Evolutionary conservation across 306 rosid genomes (phyloP).

Genomic region (Cucurbita moschata): DNA sequence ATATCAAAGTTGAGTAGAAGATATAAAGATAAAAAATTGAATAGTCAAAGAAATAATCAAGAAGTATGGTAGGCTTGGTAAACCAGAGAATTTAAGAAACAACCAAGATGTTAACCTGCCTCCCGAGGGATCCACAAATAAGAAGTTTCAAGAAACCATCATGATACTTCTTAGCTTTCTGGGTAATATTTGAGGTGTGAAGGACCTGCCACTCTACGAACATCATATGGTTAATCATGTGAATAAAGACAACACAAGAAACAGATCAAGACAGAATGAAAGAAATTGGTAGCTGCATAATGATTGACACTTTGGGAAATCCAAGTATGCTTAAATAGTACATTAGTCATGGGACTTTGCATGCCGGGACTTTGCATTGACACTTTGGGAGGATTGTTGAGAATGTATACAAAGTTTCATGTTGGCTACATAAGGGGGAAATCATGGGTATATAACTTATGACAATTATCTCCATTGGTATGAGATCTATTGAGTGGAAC

Average conservation of each 20-base stretch:
- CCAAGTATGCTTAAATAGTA: background rate
- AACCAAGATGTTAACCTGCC: slow-evolving; percentile 34
- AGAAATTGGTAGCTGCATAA: background rate
- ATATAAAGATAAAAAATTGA: background rate
- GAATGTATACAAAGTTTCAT: too few relatives aligned
- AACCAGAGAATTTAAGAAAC: background rate
- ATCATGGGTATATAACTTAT: too few relatives aligned
- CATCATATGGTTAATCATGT: slow-evolving; percentile 8
- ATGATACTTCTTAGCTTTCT: slow-evolving; percentile 77
- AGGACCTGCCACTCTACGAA: slow-evolving; percentile 62
- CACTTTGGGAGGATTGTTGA: too few relatives aligned
- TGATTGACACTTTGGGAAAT: background rate
- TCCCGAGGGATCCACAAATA: slow-evolving; percentile 34
- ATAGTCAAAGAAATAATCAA: background rate
- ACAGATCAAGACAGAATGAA: background rate
- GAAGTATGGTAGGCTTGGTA: background rate
- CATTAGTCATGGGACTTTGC: background rate
- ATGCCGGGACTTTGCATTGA: too few relatives aligned
- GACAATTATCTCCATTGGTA: too few relatives aligned
- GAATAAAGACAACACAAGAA: background rate
- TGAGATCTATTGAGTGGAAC: too few relatives aligned
- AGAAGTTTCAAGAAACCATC: slow-evolving; percentile 52
- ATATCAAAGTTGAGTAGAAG: background rate
- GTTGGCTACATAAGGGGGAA: too few relatives aligned
- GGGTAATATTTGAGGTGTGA: slow-evolving; percentile 68